These are phyloP conservation scores for Fusarium gaditjirri DNA, from an alignment of 2,329 filamentous ascomycete genomes.

Conservation along the genomic window DNA sequence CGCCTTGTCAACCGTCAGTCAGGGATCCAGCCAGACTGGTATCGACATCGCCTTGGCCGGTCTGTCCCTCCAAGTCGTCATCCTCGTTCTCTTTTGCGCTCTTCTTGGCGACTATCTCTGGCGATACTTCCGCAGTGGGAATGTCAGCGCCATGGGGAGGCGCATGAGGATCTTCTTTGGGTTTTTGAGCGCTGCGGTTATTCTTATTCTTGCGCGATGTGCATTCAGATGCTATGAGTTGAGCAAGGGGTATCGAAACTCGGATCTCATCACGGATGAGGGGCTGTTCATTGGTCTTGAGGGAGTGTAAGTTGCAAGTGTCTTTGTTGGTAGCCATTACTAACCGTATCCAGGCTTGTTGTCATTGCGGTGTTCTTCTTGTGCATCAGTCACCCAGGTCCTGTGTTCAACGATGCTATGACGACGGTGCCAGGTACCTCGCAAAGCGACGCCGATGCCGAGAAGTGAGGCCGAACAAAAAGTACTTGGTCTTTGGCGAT, in stretches of 20 bases:
- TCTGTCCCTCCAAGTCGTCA: slow-evolving; percentile 67
- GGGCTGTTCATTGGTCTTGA: slow-evolving; percentile 65
- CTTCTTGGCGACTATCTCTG: slow-evolving; percentile 61
- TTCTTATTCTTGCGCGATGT: slow-evolving; percentile 70
- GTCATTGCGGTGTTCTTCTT: slow-evolving; percentile 50
- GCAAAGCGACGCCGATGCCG: slow-evolving; percentile 11
- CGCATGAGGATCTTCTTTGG: slow-evolving; percentile 58
- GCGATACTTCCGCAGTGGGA: slow-evolving; percentile 48
- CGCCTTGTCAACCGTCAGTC: slow-evolving; percentile 58
- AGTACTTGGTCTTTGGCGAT: neutral
- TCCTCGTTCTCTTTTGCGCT: slow-evolving; percentile 62
- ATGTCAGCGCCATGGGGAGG: slow-evolving; percentile 24
- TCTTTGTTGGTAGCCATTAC: neutral
- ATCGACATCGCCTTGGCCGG: slow-evolving; percentile 57
- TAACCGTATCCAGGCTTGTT: slow-evolving; percentile 46
- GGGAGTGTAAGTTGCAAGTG: slow-evolving; percentile 53
- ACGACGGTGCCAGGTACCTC: slow-evolving; percentile 1
- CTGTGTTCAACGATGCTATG: slow-evolving; percentile 37
- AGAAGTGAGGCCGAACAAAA: slow-evolving; percentile 7
- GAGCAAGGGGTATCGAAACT: slow-evolving; percentile 67
- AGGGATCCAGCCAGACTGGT: slow-evolving; percentile 57
- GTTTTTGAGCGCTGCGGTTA: slow-evolving; percentile 63
- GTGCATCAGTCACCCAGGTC: slow-evolving; percentile 53
- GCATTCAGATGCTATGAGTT: slow-evolving; percentile 73
- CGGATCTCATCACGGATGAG: slow-evolving; percentile 63